phyloP scores from a whole-genome alignment of 2,329 filamentous ascomycete genomes.

The Huntiella savannae region DNA sequence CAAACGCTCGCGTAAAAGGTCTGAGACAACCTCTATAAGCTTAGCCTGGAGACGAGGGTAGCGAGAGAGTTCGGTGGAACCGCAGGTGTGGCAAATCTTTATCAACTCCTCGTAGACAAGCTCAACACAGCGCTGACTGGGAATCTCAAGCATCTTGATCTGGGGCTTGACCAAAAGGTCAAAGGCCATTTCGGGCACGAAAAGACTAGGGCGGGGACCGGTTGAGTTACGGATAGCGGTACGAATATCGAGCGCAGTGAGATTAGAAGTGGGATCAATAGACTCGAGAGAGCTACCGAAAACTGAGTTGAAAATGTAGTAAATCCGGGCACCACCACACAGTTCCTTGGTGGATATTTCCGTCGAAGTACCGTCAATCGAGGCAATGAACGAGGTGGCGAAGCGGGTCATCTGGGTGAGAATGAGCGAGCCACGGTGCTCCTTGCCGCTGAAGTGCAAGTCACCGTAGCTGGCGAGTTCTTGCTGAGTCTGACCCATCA shows the following conservation, averaged over 20 bases:
- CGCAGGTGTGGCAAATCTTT: constrained; percentile 98
- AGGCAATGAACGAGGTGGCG: constrained; percentile 92
- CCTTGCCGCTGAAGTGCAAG: constrained; percentile 92
- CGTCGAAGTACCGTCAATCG: constrained; percentile 94
- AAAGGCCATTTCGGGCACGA: constrained; percentile 94
- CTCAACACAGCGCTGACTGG: constrained; percentile 90
- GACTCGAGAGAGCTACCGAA: constrained; percentile 93
- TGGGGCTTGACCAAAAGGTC: constrained; percentile 95
- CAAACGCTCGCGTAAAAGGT: constrained; percentile 77
- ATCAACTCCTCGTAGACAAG: constrained; percentile 97
- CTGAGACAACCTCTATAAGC: constrained; percentile 93
- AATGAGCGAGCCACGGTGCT: constrained; percentile 86
- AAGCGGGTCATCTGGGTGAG: constrained; percentile 97
- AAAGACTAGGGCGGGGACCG: constrained; percentile 81
- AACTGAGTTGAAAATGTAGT: constrained; percentile 98
- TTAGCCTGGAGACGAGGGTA: constrained; percentile 90
- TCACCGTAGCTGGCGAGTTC: constrained; percentile 95
- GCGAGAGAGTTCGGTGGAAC: constrained; percentile 77
- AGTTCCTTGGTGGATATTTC: constrained; percentile 98
- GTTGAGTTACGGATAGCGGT: constrained; percentile 97
- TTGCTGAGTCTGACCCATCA: constrained; percentile 99
- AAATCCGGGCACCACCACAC: constrained; percentile 84
- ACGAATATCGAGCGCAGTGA: constrained; percentile 84
- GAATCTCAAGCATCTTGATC: constrained; percentile 89
- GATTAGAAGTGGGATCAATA: constrained; percentile 88